Evolutionary conservation across 2,329 filamentous ascomycete genomes (phyloP).

Genomic region (Madurella fahalii): DNA sequence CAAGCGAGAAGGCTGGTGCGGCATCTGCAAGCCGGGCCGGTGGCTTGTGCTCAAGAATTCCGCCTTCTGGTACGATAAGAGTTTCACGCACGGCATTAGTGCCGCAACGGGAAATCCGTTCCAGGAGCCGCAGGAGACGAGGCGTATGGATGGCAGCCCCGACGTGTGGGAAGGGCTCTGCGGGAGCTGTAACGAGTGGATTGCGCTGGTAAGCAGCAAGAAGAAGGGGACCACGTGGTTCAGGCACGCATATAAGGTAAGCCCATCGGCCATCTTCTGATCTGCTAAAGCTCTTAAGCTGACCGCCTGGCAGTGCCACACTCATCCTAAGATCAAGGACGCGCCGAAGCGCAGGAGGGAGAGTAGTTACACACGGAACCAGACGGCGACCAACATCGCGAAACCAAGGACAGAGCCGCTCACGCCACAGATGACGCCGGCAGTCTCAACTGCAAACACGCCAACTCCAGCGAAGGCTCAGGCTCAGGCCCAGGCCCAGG

Average conservation of each 20-base stretch:
- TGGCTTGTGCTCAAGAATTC: conserved; percentile 90
- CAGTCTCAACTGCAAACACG: conserved; percentile 35
- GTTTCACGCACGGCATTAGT: conserved; percentile 82
- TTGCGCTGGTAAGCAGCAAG: conserved; percentile 76
- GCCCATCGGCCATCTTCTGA: conserved; percentile 17
- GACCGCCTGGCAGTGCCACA: conserved; percentile 56
- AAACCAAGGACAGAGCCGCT: conserved; percentile 46
- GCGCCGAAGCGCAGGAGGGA: conserved; percentile 64
- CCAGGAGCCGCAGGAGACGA: conserved; percentile 69
- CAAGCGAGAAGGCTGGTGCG: conserved; percentile 86
- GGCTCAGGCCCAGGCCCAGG: conserved; percentile 22
- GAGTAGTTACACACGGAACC: conserved; percentile 47
- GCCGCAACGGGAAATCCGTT: conserved; percentile 76
- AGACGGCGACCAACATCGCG: conserved; percentile 40
- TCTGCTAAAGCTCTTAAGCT: conserved; percentile 3
- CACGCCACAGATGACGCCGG: conserved; percentile 44
- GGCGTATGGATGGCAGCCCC: conserved; percentile 74
- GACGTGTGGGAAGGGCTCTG: conserved; percentile 80
- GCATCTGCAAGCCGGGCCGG: conserved; percentile 78
- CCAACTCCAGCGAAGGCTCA: conserved; percentile 32
- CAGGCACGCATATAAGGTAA: conserved; percentile 80
- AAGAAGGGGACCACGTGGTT: conserved; percentile 95
- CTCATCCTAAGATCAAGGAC: conserved; percentile 68
- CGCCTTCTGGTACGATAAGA: conserved; percentile 91
- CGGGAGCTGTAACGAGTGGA: conserved; percentile 75